These are phyloP conservation scores for Stagonosporopsis vannaccii DNA, from an alignment of 2,329 filamentous ascomycete species.

Conservation along the genomic window DNA sequence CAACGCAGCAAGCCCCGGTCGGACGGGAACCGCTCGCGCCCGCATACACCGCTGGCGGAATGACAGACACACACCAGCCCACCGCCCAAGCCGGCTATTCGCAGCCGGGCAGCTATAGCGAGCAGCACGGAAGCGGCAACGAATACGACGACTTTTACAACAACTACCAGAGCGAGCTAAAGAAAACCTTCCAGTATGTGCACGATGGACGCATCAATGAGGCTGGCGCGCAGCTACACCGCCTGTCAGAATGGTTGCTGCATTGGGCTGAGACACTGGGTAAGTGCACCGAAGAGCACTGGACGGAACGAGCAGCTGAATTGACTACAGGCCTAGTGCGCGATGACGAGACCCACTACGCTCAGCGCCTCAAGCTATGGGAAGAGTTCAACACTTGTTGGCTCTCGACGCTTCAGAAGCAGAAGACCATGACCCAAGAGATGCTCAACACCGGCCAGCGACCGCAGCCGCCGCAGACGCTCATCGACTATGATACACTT, in stretches of 20 bases:
- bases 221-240: slow-evolving; percentile 64
- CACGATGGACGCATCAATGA: slow-evolving; percentile 67
- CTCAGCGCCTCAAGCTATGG: slow-evolving; percentile 85
- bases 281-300: slow-evolving; percentile 54
- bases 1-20: slow-evolving; percentile 68
- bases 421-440: slow-evolving; percentile 74
- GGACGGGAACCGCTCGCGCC: slow-evolving; percentile 59
- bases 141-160: slow-evolving; percentile 73
- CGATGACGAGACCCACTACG: slow-evolving; percentile 79
- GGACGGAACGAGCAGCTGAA: slow-evolving; percentile 49
- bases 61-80: slow-evolving; percentile 59
- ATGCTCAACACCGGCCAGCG: slow-evolving; percentile 66
- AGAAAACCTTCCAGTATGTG: slow-evolving; percentile 75
- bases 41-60: slow-evolving; percentile 58
- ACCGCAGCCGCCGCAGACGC: slow-evolving; percentile 64
- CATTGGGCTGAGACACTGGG: slow-evolving; percentile 71
- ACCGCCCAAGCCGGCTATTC: slow-evolving; percentile 50
- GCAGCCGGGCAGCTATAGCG: slow-evolving; percentile 43
- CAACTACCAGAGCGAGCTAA: slow-evolving; percentile 63
- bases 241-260: slow-evolving; percentile 72
- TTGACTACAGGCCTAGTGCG: slow-evolving; percentile 75
- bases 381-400: slow-evolving; percentile 93
- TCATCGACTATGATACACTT: slow-evolving; percentile 74
- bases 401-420: slow-evolving; percentile 82
- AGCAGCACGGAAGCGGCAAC: slow-evolving; percentile 53